Conservation (phyloP, 306 rosid species). For the Arachis hypogaea region DNA sequence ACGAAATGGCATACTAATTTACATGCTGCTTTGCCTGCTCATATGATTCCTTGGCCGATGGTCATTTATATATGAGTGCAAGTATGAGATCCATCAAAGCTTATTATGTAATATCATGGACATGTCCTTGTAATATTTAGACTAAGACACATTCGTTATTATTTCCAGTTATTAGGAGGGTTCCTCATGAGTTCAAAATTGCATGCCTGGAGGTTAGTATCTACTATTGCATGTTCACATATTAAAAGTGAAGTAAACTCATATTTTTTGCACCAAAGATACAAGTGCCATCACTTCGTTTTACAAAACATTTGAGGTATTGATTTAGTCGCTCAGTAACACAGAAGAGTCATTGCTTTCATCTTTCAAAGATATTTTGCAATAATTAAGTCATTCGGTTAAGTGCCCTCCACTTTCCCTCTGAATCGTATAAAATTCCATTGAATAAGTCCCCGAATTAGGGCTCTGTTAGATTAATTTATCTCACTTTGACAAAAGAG, state of each 20-base stretch:
- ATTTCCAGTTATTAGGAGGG: constrained; percentile 85
- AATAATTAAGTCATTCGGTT: not conserved
- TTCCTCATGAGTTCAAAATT: constrained; percentile 98
- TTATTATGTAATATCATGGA: constrained; percentile 21
- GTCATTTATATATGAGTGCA: constrained; percentile 9
- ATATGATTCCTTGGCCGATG: constrained; percentile 5
- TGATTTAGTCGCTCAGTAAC: not conserved
- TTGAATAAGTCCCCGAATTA: not conserved
- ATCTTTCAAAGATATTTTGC: not conserved
- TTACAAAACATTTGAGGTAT: not conserved
- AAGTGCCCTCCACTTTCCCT: not conserved
- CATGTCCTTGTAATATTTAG: constrained; percentile 27
- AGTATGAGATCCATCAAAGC: constrained; percentile 18
- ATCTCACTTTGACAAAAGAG: not conserved
- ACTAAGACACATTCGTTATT: constrained; percentile 31
- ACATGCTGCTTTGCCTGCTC: not conserved
- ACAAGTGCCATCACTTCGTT: not conserved
- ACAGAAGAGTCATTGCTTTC: not conserved
- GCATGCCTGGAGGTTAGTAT: constrained; percentile 88
- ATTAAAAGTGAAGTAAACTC: not conserved
- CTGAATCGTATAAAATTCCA: not conserved
- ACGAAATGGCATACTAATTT: not conserved
- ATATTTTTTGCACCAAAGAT: not conserved
- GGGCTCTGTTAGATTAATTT: not conserved
- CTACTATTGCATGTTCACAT: constrained; percentile 5